phyloP scores from a whole-genome alignment of 306 rosid species.

The Dalbergia cultrata region DNA sequence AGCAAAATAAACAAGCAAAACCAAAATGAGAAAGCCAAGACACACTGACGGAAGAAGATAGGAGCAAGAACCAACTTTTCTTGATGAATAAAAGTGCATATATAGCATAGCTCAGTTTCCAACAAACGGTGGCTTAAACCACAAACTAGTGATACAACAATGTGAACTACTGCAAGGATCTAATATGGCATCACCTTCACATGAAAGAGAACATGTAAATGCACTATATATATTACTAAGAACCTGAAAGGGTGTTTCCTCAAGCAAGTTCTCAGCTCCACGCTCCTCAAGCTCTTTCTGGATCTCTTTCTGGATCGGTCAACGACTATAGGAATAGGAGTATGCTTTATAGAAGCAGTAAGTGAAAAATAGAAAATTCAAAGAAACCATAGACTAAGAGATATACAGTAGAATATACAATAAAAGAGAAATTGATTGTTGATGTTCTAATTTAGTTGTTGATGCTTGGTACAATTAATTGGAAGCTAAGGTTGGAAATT shows the following conservation, averaged over 20 bases:
- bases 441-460: neutral
- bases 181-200: neutral
- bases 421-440: neutral
- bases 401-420: neutral
- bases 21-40: slow-evolving; percentile 18
- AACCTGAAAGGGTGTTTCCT: slow-evolving; percentile 18
- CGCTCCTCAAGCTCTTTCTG: slow-evolving; percentile 1
- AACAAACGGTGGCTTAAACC: neutral
- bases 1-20: neutral
- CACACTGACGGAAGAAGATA: neutral
- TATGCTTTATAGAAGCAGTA: slow-evolving; percentile 27
- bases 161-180: neutral
- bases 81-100: neutral
- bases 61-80: neutral
- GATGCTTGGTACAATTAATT: neutral
- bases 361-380: neutral
- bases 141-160: neutral
- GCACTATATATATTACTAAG: neutral
- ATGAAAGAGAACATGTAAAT: neutral
- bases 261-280: slow-evolving; percentile 6
- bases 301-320: neutral
- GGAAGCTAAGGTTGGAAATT: neutral
- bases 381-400: neutral
- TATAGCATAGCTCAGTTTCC: neutral
- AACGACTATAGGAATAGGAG: neutral